Conservation (phyloP, 2,329 filamentous ascomycete genomes). For the Stachybotrys chlorohalonatus region DNA sequence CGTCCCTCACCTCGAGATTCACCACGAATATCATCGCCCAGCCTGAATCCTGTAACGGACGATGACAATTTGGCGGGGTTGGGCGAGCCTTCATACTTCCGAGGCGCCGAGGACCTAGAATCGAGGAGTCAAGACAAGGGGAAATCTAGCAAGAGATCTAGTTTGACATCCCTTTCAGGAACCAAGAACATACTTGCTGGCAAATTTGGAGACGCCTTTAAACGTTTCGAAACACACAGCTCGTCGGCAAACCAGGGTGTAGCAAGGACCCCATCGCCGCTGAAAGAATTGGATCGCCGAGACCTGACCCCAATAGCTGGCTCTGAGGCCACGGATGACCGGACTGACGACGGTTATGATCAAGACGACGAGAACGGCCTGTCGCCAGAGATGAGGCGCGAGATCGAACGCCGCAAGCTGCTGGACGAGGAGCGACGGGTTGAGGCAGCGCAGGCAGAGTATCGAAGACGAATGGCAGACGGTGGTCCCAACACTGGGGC, state of each 20-base stretch:
- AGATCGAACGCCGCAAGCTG: slow-evolving; percentile 73
- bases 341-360: slow-evolving; percentile 55
- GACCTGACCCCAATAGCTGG: slow-evolving; percentile 63
- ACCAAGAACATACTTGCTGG: slow-evolving; percentile 79
- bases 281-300: slow-evolving; percentile 37
- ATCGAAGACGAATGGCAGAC: slow-evolving; percentile 62
- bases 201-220: slow-evolving; percentile 89
- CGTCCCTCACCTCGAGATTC: slow-evolving; percentile 10
- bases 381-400: slow-evolving; percentile 80
- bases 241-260: slow-evolving; percentile 14
- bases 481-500: slow-evolving; percentile 26
- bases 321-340: slow-evolving; percentile 55
- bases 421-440: slow-evolving; percentile 87
- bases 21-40: slow-evolving; percentile 29
- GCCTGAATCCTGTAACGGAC: slow-evolving; percentile 22
- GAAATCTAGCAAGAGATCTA: slow-evolving; percentile 56
- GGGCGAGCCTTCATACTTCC: slow-evolving; percentile 72
- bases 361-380: slow-evolving; percentile 57
- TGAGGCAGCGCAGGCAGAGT: slow-evolving; percentile 80
- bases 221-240: slow-evolving; percentile 66
- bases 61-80: slow-evolving; percentile 33
- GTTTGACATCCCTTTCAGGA: slow-evolving; percentile 61
- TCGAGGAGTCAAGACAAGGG: slow-evolving; percentile 41
- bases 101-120: slow-evolving; percentile 61
- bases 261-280: slow-evolving; percentile 38